Percentiles rank a stretch among this genome's conserved stretches.
These are phyloP conservation scores for Diospyros kaki DNA, from an alignment of 148 eudicot species.

Conservation along the genomic window DNA sequence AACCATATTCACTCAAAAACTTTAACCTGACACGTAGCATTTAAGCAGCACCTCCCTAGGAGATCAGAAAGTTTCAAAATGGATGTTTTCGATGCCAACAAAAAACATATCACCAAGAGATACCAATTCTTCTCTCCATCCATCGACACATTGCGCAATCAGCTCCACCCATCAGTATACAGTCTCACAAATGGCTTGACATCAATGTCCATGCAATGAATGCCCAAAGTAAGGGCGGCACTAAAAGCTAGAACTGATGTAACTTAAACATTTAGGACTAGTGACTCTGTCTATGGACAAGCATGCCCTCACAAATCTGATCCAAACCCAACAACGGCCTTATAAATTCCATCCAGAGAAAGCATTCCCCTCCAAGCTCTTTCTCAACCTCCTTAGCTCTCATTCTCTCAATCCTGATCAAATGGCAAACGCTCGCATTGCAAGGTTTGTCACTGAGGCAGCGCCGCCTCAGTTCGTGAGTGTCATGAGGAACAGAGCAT, in stretches of 20 bases:
- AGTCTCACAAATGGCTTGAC: neutral
- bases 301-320: neutral
- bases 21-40: conserved; percentile 10
- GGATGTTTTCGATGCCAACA: conserved; percentile 14
- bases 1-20: neutral
- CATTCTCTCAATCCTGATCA: neutral
- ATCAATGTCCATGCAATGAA: neutral
- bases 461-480: conserved; percentile 44
- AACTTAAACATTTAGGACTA: conserved; percentile 6
- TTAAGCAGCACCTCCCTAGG: neutral
- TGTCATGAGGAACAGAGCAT: conserved; percentile 35
- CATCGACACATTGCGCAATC: conserved; percentile 13
- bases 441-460: conserved; percentile 37
- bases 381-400: neutral
- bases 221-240: conserved; percentile 25
- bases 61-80: conserved; percentile 12
- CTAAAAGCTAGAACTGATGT: conserved; percentile 16
- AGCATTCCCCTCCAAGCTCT: neutral
- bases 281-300: conserved; percentile 9
- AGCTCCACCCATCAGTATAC: neutral
- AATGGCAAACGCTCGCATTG: conserved; percentile 33
- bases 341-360: conserved; percentile 10
- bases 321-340: neutral
- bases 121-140: neutral
- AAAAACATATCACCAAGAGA: neutral